phyloP scores from a whole-genome alignment of 2,329 filamentous ascomycete species.

The Eutypella sp. region DNA sequence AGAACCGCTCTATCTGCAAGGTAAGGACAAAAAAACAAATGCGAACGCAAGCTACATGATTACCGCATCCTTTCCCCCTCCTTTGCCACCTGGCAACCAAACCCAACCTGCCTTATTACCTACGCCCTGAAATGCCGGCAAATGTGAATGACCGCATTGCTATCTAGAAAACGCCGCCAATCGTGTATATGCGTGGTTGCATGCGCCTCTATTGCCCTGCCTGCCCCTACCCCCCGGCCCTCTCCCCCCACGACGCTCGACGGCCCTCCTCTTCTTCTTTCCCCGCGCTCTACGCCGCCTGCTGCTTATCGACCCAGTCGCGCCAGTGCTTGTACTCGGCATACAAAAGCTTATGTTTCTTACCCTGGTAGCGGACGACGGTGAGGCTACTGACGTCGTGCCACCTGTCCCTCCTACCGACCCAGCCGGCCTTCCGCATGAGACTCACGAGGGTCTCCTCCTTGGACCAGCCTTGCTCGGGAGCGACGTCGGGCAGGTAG shows the following conservation, averaged over 20 bases:
- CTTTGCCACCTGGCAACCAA: no score
- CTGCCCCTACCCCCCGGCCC: no score
- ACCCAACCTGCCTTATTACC: no score
- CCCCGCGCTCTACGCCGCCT: conserved; percentile 14
- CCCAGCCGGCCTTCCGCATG: conserved; percentile 94
- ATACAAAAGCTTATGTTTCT: conserved; percentile 67
- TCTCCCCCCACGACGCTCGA: no score
- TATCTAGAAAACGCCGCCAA: not conserved
- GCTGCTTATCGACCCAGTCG: conserved; percentile 56
- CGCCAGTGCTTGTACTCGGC: conserved; percentile 75
- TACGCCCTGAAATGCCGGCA: no score
- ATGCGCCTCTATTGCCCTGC: not conserved
- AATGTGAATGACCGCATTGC: not conserved
- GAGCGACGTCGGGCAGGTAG: conserved; percentile 86
- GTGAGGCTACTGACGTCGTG: conserved; percentile 67
- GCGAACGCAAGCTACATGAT: no score
- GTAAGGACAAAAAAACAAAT: no score
- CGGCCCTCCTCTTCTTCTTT: no score
- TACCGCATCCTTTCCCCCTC: no score
- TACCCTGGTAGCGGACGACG: conserved; percentile 81
- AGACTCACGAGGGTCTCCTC: conserved; percentile 86
- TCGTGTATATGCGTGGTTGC: not conserved
- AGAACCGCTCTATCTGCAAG: no score
- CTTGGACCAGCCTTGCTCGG: conserved; percentile 91
- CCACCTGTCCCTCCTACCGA: conserved; percentile 75